phyloP scores from a whole-genome alignment of 129 eudicot genomes.

The Flaveria sonorensis region DNA sequence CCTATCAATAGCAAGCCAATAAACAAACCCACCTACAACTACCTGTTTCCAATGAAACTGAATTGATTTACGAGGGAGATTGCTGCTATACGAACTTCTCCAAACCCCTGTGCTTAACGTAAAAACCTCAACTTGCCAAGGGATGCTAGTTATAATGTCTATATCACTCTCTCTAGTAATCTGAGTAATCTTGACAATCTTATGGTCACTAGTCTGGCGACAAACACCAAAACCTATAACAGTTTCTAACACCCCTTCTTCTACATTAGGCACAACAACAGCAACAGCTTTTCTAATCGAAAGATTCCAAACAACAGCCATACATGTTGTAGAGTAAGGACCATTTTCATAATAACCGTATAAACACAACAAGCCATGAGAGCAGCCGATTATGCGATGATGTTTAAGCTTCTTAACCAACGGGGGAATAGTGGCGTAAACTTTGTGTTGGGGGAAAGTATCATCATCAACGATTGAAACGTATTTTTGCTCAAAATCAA shows the following conservation, averaged over 20 bases:
- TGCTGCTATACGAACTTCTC: too few relatives aligned
- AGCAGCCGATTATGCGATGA: neutral
- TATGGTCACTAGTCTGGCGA: too few relatives aligned
- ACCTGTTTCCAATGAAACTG: too few relatives aligned
- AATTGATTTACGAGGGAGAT: too few relatives aligned
- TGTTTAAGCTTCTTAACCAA: neutral
- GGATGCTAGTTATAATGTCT: neutral
- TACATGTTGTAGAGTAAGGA: too few relatives aligned
- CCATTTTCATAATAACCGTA: neutral
- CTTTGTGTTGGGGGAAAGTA: neutral
- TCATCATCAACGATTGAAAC: neutral
- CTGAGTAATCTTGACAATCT: too few relatives aligned
- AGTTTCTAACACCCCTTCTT: neutral
- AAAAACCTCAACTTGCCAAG: neutral
- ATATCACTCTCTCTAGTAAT: too few relatives aligned
- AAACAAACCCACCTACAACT: too few relatives aligned
- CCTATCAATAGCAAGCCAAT: too few relatives aligned
- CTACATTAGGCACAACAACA: neutral
- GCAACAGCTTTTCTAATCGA: neutral
- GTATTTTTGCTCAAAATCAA: too few relatives aligned
- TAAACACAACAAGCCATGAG: slow-evolving; percentile 16
- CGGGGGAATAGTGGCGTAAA: neutral
- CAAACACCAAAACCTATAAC: too few relatives aligned
- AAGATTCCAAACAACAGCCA: slow-evolving; percentile 2
- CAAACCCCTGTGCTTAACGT: neutral